Evolutionary conservation across 305 asterid species (phyloP).

Genomic region (Fraxinus platypoda): DNA sequence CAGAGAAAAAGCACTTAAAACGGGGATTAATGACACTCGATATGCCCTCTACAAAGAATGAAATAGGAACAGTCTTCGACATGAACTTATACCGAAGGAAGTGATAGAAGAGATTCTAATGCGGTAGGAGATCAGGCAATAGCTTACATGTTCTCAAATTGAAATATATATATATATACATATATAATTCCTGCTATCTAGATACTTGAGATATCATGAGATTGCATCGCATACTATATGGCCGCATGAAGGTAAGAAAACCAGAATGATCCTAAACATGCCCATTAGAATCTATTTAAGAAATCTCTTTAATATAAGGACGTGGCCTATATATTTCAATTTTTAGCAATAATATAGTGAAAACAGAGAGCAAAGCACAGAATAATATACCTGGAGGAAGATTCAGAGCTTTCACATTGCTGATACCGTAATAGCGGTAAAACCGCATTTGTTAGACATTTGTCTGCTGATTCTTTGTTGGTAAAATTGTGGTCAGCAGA

Average conservation of each 20-base stretch:
- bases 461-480: conserved; percentile 48
- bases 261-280: background rate
- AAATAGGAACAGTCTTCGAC: background rate
- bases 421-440: conserved; percentile 61
- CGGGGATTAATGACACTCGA: background rate
- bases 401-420: conserved; percentile 80
- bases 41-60: background rate
- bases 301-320: background rate
- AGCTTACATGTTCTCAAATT: no score
- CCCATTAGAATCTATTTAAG: background rate
- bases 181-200: background rate
- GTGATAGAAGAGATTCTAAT: background rate
- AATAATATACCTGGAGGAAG: conserved; percentile 67
- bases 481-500: conserved; percentile 30
- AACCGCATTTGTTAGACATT: conserved; percentile 48
- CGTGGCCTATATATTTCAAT: background rate
- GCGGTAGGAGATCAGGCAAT: background rate
- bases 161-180: background rate
- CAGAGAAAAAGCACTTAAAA: background rate
- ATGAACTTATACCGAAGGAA: background rate
- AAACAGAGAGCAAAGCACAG: conserved; percentile 1
- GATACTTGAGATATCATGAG: background rate
- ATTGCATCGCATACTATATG: conserved; percentile 1
- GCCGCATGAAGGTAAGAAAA: background rate
- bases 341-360: background rate